A percentile compares a stretch with the other conserved stretches of the same genome.
phyloP scores from a whole-genome alignment of 2,329 filamentous ascomycete genomes.

The Arachnomyces sp. region DNA sequence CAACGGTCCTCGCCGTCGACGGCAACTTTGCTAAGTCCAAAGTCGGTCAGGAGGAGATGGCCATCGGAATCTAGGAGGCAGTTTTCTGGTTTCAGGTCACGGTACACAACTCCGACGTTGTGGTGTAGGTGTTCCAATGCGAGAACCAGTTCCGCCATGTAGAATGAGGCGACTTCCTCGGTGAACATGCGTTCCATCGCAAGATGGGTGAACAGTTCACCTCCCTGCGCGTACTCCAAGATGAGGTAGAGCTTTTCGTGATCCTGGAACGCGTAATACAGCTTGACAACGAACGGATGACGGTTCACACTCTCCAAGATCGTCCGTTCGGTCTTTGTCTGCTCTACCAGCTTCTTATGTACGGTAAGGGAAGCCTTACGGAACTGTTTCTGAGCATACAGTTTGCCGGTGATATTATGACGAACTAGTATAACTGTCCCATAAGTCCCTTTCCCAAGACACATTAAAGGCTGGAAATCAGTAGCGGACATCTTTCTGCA shows the following conservation, averaged over 20 bases:
- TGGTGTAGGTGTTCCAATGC: constrained; percentile 89
- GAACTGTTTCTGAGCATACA: constrained; percentile 98
- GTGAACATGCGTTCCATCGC: constrained; percentile 92
- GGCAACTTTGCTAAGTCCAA: constrained; percentile 91
- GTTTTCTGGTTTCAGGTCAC: constrained; percentile 96
- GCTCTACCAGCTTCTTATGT: constrained; percentile 91
- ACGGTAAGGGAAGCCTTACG: constrained; percentile 93
- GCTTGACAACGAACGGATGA: constrained; percentile 95
- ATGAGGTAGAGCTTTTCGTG: constrained; percentile 96
- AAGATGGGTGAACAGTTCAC: constrained; percentile 93
- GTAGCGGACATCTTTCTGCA: constrained; percentile 80
- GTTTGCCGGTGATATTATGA: constrained; percentile 74
- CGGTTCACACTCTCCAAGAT: constrained; percentile 94
- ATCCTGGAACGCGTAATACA: constrained; percentile 98
- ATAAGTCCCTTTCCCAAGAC: constrained; percentile 92
- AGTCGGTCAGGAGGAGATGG: constrained; percentile 90
- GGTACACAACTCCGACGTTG: constrained; percentile 88
- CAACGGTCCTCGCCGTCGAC: constrained; percentile 64
- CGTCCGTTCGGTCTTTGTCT: constrained; percentile 92
- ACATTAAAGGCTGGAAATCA: constrained; percentile 85
- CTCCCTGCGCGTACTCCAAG: constrained; percentile 92
- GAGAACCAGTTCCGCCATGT: constrained; percentile 97
- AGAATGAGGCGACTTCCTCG: constrained; percentile 83
- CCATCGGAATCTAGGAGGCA: constrained; percentile 87
- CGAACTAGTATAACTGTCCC: constrained; percentile 92